Conservation (phyloP, 23 red algal genomes). For the Pyropia yezoensis region DNA sequence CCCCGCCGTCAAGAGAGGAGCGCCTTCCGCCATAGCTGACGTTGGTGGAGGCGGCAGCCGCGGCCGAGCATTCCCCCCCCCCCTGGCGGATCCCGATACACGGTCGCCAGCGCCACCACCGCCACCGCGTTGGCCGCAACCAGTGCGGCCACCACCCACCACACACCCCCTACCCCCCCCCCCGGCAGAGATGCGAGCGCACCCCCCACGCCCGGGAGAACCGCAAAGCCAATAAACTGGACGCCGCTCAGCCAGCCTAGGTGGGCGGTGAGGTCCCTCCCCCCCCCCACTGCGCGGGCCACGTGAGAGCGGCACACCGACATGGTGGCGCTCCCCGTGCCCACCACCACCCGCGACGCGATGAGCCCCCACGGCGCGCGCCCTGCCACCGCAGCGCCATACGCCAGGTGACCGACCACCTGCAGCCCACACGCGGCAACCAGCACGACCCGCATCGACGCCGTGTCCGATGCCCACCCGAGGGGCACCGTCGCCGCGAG, state of each 20-base stretch:
- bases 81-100: constrained; percentile 60
- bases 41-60: neutral
- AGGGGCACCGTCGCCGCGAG: constrained; percentile 84
- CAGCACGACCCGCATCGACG: constrained; percentile 55
- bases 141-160: constrained; percentile 6
- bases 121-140: constrained; percentile 27
- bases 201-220: constrained; percentile 64
- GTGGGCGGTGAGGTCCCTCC: constrained; percentile 51
- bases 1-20: neutral
- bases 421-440: constrained; percentile 33
- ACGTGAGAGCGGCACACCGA: constrained; percentile 81
- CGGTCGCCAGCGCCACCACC: constrained; percentile 18
- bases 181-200: constrained; percentile 51
- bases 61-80: too few species aligned
- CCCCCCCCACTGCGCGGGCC: constrained; percentile 30
- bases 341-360: constrained; percentile 56
- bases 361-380: constrained; percentile 9
- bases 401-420: constrained; percentile 66
- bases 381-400: constrained; percentile 7
- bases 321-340: constrained; percentile 84
- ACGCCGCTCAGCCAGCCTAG: constrained; percentile 84
- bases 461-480: constrained; percentile 58
- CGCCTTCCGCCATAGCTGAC: neutral
- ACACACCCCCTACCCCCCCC: too few species aligned
- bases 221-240: constrained; percentile 95